Percentiles rank a stretch among this genome's conserved stretches.
These are phyloP conservation scores for Carex arenaria DNA, from an alignment of 202 grass and related monocot genomes.

Conservation along the genomic window DNA sequence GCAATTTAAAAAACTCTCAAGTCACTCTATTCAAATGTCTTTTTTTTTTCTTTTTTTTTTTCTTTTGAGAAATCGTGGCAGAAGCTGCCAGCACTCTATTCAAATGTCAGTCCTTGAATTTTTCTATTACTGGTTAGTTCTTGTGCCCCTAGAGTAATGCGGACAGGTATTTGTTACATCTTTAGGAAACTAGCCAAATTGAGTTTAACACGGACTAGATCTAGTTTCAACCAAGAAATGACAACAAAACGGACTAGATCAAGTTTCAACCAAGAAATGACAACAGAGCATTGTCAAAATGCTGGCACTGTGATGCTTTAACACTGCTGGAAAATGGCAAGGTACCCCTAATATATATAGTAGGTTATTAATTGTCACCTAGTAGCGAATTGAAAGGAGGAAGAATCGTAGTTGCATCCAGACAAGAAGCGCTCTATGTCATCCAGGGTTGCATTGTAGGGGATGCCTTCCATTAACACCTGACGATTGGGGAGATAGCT, in stretches of 20 bases:
- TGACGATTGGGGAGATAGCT: constrained; percentile 12
- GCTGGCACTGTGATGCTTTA: neutral
- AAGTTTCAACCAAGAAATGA: neutral
- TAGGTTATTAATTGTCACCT: constrained; percentile 32
- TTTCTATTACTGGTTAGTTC: neutral
- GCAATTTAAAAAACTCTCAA: neutral
- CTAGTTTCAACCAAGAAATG: neutral
- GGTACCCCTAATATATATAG: neutral
- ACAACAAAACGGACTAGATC: neutral
- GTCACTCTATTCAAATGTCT: neutral
- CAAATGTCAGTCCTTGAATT: neutral
- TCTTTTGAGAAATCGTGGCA: too few relatives aligned
- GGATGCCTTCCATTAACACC: constrained; percentile 80
- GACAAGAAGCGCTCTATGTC: constrained; percentile 77
- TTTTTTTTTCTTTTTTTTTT: too few relatives aligned
- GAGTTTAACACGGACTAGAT: neutral
- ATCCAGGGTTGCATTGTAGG: constrained; percentile 47
- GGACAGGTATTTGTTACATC: neutral
- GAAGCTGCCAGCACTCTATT: neutral
- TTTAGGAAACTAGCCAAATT: neutral
- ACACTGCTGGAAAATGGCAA: constrained; percentile 3
- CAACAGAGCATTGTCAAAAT: constrained; percentile 10
- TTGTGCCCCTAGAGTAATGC: neutral
- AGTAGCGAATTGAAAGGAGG: constrained; percentile 49
- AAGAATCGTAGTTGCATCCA: constrained; percentile 60